Base-by-base conservation (phyloP, 306 rosid genomes). In the Mimosa pudica region DNA sequence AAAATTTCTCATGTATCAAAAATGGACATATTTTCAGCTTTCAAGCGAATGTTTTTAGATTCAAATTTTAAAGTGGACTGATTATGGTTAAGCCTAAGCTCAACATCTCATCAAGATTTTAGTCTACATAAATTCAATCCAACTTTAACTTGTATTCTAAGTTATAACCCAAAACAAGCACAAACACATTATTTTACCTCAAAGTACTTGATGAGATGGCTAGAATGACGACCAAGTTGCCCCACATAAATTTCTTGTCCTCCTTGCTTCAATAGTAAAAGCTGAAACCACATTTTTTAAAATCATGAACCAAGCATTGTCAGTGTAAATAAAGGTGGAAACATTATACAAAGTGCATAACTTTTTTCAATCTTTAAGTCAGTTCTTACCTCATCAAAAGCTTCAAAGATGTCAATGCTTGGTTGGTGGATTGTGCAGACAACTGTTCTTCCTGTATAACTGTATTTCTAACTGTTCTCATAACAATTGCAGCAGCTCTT, bases 391-490 rank as follows among this genome's bases (percentile, higher is more conserved):
- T 90, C 94, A 77, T 90, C 94, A 84, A 90, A 90, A 1, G 94
- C 91, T 82, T 90, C 94, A 63, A 93, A 91, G 44, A 93, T 93
- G 82, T 91, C 98, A 10, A 91, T 93, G 87, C 98, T 93, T 36
- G 98, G 98, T 54, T 93, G 98, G 81, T 93, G 98, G 83, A 93
- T 93, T 70, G 98, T 93, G 89, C 98, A 93, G 42, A 91, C 98
- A 20, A 93, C 98, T 4, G 97, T 93, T 86, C 98, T 81, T 44
- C 98, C 98, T 0, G 98, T 93, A 87, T 93, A 62, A 93, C 98
- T 0, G 98, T 93, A 86, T 90, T 93, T 65, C 98, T 87, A 1
- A 93, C 95, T 2, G 98, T 93, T 84, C 98, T 90, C 98, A 93
- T 93, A 35, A 93, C 98, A 75, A 93, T 89, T 14, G 98, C 98